Evolutionary conservation across 169 alveolate species (phyloP).

Genomic region (Eimeria falciformis): DNA sequence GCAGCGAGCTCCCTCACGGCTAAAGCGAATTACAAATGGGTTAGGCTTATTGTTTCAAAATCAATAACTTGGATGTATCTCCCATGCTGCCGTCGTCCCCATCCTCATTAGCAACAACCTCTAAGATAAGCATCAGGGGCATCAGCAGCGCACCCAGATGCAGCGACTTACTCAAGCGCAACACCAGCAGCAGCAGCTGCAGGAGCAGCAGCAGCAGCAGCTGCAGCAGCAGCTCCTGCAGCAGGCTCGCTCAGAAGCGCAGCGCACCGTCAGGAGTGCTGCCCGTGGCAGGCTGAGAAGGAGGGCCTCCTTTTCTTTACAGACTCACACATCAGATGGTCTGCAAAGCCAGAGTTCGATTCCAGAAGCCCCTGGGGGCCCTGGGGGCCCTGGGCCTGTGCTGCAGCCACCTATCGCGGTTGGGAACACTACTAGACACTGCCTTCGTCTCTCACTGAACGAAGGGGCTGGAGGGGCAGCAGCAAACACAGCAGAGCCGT

Average conservation of each 20-base stretch:
- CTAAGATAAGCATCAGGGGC: too few species aligned
- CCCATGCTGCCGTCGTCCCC: too few species aligned
- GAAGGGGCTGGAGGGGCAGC: neutral
- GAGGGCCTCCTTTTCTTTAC: too few species aligned
- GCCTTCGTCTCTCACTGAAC: neutral
- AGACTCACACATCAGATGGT: too few species aligned
- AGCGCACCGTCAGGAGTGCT: neutral
- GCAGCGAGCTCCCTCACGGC: too few species aligned
- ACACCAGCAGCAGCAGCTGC: neutral
- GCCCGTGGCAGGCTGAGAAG: neutral
- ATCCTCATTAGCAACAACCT: too few species aligned
- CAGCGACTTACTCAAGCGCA: too few species aligned
- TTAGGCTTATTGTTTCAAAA: too few species aligned
- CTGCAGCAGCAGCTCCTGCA: conserved; percentile 29
- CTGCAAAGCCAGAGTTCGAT: too few species aligned
- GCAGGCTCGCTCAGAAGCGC: conserved; percentile 15
- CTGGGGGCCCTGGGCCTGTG: conserved; percentile 40
- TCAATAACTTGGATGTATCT: too few species aligned
- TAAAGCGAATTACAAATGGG: too few species aligned
- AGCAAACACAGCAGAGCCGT: conserved; percentile 15
- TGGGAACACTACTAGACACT: neutral
- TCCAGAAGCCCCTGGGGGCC: neutral
- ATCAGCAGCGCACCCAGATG: too few species aligned
- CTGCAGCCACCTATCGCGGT: conserved; percentile 36
- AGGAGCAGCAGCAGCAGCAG: conserved; percentile 23